A percentile compares a stretch with the other conserved stretches of the same genome.
Evolutionary conservation across 495 filamentous ascomycete genomes (phyloP).

Genomic region (Talaromyces stipitatus): DNA sequence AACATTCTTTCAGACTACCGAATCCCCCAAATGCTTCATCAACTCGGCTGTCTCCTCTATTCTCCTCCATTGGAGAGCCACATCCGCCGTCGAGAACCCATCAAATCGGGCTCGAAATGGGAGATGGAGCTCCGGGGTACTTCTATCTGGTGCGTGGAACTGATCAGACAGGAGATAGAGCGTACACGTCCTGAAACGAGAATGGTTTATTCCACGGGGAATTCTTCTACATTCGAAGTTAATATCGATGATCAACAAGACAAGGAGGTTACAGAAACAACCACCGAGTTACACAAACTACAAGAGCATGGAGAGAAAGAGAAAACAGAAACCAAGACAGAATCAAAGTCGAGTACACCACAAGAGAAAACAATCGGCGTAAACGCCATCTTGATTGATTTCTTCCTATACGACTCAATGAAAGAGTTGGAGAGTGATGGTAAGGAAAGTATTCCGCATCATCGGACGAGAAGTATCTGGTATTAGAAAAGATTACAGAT

Average conservation of each 20-base stretch:
- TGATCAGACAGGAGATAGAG: conserved; percentile 78
- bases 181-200: conserved; percentile 57
- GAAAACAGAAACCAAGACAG: conserved; percentile 5
- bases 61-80: conserved; percentile 67
- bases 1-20: conserved; percentile 64
- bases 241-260: not conserved
- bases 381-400: conserved; percentile 93
- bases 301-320: not conserved
- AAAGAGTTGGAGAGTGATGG: conserved; percentile 64
- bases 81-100: conserved; percentile 51
- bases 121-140: conserved; percentile 85
- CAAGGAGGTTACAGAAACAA: not conserved
- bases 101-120: conserved; percentile 68
- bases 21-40: conserved; percentile 86
- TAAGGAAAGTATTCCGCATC: conserved; percentile 68
- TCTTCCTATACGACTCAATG: conserved; percentile 90
- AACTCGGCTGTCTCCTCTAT: conserved; percentile 74
- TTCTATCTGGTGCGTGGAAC: conserved; percentile 89
- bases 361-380: conserved; percentile 33
- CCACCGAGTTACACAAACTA: not conserved
- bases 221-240: not conserved
- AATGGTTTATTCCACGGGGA: conserved; percentile 1
- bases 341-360: conserved; percentile 14
- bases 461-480: conserved; percentile 92
- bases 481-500: conserved; percentile 49